Conservation (phyloP, 805 yeast genomes). For the Wickerhamiella dianesei region DNA sequence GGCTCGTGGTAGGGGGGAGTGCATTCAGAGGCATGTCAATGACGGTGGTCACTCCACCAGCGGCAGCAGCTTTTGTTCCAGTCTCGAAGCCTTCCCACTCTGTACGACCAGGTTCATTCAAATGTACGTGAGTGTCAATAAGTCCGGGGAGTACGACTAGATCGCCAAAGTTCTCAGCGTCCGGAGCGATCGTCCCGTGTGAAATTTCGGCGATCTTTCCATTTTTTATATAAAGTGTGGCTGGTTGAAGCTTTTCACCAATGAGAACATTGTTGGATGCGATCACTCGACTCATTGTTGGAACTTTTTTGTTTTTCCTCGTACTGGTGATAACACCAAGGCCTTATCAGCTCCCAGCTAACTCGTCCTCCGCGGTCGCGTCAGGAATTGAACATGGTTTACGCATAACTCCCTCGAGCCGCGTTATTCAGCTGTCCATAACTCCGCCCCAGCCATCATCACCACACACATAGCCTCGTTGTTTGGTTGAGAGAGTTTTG, state of each 20-base stretch:
- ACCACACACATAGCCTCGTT: neutral
- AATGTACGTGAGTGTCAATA: conserved; percentile 86
- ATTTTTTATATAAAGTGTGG: conserved; percentile 25
- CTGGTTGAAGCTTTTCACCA: conserved; percentile 18
- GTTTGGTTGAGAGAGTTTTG: neutral
- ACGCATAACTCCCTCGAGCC: too few species aligned
- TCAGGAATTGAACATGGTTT: too few species aligned
- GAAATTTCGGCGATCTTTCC: conserved; percentile 48
- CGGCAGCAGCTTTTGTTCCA: conserved; percentile 86
- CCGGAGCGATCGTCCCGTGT: conserved; percentile 20
- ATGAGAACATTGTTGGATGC: conserved; percentile 19
- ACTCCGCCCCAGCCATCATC: too few species aligned
- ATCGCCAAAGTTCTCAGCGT: conserved; percentile 43
- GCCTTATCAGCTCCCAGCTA: too few species aligned
- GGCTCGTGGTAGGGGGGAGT: conserved; percentile 85
- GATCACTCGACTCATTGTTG: too few species aligned
- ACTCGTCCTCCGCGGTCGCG: too few species aligned
- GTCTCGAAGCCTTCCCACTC: conserved; percentile 99
- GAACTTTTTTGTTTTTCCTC: neutral
- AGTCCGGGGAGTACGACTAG: conserved; percentile 70
- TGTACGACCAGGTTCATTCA: conserved; percentile 95
- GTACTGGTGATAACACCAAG: too few species aligned
- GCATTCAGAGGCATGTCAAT: conserved; percentile 95
- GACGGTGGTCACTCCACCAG: conserved; percentile 94
- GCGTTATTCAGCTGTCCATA: neutral